phyloP scores from a whole-genome alignment of 192 early-diverging fungal genomes.

The Backusella liffmaniae region DNA sequence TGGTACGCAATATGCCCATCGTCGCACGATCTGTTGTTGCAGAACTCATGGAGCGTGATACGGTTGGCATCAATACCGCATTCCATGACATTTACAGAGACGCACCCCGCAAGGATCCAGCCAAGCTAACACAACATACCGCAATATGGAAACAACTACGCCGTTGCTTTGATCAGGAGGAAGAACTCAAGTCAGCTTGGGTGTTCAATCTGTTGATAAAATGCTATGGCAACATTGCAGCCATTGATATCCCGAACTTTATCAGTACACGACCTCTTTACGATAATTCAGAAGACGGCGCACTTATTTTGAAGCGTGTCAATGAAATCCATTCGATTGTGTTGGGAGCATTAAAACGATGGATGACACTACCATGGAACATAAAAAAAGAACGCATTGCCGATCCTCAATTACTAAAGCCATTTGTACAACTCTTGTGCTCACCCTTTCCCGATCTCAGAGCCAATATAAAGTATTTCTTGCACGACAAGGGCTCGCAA shows the following conservation, averaged over 20 bases:
- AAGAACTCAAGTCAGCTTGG: neutral
- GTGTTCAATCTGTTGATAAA: slow-evolving; percentile 1
- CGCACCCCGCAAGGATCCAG: neutral
- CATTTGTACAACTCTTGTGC: neutral
- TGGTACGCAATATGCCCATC: neutral
- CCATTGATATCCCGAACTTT: slow-evolving; percentile 12
- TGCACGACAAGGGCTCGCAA: neutral
- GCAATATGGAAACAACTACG: slow-evolving; percentile 16
- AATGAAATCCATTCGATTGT: neutral
- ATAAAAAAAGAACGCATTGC: neutral
- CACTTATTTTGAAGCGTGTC: neutral
- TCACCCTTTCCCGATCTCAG: neutral
- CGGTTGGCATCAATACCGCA: neutral
- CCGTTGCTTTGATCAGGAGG: neutral
- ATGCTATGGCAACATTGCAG: slow-evolving; percentile 17
- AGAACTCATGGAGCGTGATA: neutral
- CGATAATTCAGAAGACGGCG: neutral
- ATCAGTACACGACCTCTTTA: neutral
- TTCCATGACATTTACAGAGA: neutral
- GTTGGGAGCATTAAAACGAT: neutral
- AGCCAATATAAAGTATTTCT: neutral
- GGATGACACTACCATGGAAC: neutral
- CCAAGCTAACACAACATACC: neutral
- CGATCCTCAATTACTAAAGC: neutral
- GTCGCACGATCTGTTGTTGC: neutral